Base-by-base conservation (phyloP, 768 basidiomycete species). In the Brasilioporus rufonigricans region DNA sequence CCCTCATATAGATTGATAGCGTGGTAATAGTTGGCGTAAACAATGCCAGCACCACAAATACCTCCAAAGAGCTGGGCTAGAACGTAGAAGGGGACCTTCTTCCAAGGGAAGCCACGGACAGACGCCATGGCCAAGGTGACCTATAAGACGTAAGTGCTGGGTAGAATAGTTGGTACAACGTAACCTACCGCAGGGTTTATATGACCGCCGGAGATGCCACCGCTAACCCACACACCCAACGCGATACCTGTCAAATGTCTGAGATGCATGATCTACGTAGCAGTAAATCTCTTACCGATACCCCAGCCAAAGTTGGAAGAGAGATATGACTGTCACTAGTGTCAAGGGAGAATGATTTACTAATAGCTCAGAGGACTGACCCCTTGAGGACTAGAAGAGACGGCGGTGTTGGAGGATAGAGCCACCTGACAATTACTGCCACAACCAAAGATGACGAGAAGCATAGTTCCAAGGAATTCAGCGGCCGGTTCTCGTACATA, bases 51-150 rank as follows among this genome's bases (percentile, higher is more conserved):
- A 18, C 85, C 87, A 43, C 78, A 74, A 32, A 86, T 60, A 5
- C 71, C 86, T 21, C 87, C 87, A 46, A 88, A 65, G 19, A 85
- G 53, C 65, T 89, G 87, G 0, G 84, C 79, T 46, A 82, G 63
- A 44, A 87, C 79, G 65, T 84, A 91, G 21, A 61, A 77, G 0
- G 91, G 91, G 0, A 91, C 91, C 66, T 92, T 92, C 60, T 77
- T 78, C 86, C 87, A 87, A 0, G 91, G 88, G 70, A 93, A 91
- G 44, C 77, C 78, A 58, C 90, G 82, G 68, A 84, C 83, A 3
- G 81, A 74, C 5, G 87, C 87, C 43, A 91, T 63, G 14, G 83
- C 77, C 47, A 93, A 69, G 18, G 91, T 93, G 24, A 91, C 77
- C 85, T 86, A 23, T 5, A 10, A n/a, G 38, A 26, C 33, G 26